Percentiles rank a stretch among this genome's conserved stretches.
These are phyloP conservation scores for Pythium brassicae DNA, from an alignment of 352 stramenopile genomes.

Conservation along the genomic window DNA sequence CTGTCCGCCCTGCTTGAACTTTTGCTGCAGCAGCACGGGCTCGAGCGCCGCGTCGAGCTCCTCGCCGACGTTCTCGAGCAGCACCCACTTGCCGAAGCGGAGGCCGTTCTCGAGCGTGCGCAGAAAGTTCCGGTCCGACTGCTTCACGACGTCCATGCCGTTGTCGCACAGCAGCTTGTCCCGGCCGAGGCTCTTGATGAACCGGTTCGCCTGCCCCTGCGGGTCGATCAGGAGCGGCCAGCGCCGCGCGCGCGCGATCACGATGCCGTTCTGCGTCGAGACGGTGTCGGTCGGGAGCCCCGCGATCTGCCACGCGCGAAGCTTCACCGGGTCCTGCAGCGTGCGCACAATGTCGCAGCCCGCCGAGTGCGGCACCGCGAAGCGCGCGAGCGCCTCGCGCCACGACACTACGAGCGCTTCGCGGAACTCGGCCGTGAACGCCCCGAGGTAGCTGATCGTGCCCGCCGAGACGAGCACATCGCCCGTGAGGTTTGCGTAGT, in stretches of 20 bases:
- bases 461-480: slow-evolving; percentile 83
- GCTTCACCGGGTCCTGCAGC: slow-evolving; percentile 83
- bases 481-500: slow-evolving; percentile 77
- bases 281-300: slow-evolving; percentile 84
- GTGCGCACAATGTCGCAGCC: slow-evolving; percentile 86
- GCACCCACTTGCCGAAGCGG: slow-evolving; percentile 88
- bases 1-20: slow-evolving; percentile 91
- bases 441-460: slow-evolving; percentile 85
- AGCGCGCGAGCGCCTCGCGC: slow-evolving; percentile 58
- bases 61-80: slow-evolving; percentile 89
- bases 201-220: slow-evolving; percentile 90
- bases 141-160: slow-evolving; percentile 90
- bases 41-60: slow-evolving; percentile 89
- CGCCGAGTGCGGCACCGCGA: slow-evolving; percentile 65
- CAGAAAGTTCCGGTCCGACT: slow-evolving; percentile 86
- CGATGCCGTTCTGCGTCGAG: slow-evolving; percentile 94
- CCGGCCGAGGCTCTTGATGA: slow-evolving; percentile 87
- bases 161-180: slow-evolving; percentile 86
- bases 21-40: slow-evolving; percentile 87
- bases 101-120: slow-evolving; percentile 87
- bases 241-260: slow-evolving; percentile 77
- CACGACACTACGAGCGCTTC: slow-evolving; percentile 58
- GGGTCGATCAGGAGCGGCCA: slow-evolving; percentile 91
- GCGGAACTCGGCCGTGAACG: slow-evolving; percentile 87
- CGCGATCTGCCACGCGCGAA: slow-evolving; percentile 86